Conservation (phyloP, 1,284 basidiomycete genomes). For the Ganoderma multipileum region DNA sequence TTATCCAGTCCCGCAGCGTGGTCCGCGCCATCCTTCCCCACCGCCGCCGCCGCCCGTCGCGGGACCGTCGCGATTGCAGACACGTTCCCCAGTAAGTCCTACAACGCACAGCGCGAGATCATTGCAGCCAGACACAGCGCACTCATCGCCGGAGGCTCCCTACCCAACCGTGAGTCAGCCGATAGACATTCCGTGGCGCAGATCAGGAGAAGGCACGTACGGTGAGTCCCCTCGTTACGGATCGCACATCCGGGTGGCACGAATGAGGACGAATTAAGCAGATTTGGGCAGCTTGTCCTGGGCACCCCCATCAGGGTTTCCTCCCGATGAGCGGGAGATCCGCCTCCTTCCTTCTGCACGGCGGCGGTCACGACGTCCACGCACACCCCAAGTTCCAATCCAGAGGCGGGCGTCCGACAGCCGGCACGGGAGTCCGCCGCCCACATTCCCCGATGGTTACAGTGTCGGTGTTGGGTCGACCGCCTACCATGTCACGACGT, state of each 20-base stretch:
- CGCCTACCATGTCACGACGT: slow-evolving; percentile 29
- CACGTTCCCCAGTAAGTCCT: not conserved
- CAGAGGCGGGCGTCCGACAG: slow-evolving; percentile 14
- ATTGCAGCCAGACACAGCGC: slow-evolving; percentile 9
- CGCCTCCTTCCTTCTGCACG: slow-evolving; percentile 13
- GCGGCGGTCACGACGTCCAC: slow-evolving; percentile 8
- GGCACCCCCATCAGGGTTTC: slow-evolving; percentile 16
- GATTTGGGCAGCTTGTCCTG: slow-evolving; percentile 19
- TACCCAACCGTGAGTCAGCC: slow-evolving; percentile 3
- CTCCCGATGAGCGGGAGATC: slow-evolving; percentile 12
- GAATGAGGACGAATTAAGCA: slow-evolving; percentile 15
- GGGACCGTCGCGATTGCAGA: slow-evolving; percentile 23
- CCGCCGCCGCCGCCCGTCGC: slow-evolving; percentile 18
- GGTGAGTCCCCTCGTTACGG: slow-evolving; percentile 19
- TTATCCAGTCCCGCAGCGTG: not conserved
- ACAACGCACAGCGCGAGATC: not conserved
- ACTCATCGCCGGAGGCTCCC: slow-evolving; percentile 5
- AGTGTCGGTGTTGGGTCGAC: slow-evolving; percentile 27
- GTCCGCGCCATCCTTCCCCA: not conserved
- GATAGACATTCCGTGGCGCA: slow-evolving; percentile 11
- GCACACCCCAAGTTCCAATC: slow-evolving; percentile 10
- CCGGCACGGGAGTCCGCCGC: slow-evolving; percentile 21
- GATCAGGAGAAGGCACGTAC: slow-evolving; percentile 5
- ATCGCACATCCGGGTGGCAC: not conserved
- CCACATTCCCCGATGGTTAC: slow-evolving; percentile 20